Conservation (phyloP, 768 basidiomycete genomes). For the Lentinula lateritia region DNA sequence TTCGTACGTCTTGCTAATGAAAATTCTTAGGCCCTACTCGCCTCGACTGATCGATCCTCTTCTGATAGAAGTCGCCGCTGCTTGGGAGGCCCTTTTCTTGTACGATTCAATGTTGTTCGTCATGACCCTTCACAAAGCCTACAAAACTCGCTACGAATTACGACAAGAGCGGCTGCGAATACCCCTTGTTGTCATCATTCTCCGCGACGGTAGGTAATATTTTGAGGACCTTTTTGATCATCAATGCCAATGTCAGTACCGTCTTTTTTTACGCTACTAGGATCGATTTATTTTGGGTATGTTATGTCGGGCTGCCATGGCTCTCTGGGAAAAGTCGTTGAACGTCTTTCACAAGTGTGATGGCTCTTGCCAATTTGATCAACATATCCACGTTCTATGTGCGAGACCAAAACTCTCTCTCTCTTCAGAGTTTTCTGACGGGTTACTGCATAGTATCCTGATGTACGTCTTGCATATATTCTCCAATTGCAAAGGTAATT, state of each 20-base stretch:
- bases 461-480: not conserved
- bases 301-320: not conserved
- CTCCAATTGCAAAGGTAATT: no score
- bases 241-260: not conserved
- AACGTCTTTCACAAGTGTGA: not conserved
- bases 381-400: constrained; percentile 8
- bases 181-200: not conserved
- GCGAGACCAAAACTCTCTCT: not conserved
- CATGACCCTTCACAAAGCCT: constrained; percentile 5
- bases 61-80: constrained; percentile 6
- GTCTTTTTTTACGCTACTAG: not conserved
- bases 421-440: not conserved
- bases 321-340: not conserved
- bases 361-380: constrained; percentile 5
- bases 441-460: not conserved
- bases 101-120: constrained; percentile 6
- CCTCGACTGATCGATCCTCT: not conserved
- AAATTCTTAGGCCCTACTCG: not conserved
- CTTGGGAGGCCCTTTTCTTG: constrained; percentile 7
- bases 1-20: not conserved
- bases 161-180: not conserved
- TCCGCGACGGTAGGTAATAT: constrained; percentile 3
- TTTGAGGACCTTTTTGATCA: not conserved
- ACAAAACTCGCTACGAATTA: constrained; percentile 4
- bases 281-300: constrained; percentile 5